These are phyloP conservation scores for Porphyra umbilicalis DNA, from an alignment of 31 red algal genomes.

Conservation along the genomic window DNA sequence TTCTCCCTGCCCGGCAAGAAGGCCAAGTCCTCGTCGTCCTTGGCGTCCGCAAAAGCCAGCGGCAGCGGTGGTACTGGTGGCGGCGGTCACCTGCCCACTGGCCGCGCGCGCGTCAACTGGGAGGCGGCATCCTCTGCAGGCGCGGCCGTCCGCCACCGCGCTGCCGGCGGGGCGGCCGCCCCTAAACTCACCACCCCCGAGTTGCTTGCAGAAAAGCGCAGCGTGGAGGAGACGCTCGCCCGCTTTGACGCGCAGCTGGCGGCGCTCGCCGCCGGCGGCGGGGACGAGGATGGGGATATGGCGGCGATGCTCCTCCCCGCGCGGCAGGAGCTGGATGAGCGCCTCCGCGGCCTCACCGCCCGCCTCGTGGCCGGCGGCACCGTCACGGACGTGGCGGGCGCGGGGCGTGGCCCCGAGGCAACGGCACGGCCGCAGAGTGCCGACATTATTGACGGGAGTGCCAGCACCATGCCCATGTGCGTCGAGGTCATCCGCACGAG, in stretches of 20 bases:
- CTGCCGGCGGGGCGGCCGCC: background rate
- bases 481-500: background rate
- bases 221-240: background rate
- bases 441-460: background rate
- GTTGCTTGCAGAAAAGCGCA: background rate
- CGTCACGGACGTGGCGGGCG: background rate
- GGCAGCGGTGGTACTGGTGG: background rate
- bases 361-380: background rate
- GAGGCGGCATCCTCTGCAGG: background rate
- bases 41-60: background rate
- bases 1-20: background rate
- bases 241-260: background rate
- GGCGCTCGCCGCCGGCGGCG: background rate
- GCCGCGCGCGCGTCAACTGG: background rate
- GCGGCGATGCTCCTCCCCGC: background rate
- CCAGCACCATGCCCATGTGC: background rate
- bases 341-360: background rate
- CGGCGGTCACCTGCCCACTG: background rate
- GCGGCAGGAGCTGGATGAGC: background rate
- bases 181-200: background rate
- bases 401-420: background rate
- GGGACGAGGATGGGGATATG: background rate
- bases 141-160: background rate
- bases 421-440: background rate
- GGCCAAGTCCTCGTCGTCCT: background rate